Conservation (phyloP, 345 rosid species). For the Ricinus communis region DNA sequence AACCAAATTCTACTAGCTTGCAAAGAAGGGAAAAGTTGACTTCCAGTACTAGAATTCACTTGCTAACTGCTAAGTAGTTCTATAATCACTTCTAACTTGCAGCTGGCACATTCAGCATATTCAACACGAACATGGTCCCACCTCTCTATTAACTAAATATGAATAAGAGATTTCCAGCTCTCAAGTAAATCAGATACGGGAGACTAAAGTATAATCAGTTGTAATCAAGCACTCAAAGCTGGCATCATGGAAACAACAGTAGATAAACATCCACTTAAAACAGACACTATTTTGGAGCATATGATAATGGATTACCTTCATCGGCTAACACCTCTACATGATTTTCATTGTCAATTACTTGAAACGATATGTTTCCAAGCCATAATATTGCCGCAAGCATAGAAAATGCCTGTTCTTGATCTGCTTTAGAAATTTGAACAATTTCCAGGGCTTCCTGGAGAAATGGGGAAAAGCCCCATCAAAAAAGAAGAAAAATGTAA, state of each 20-base stretch:
- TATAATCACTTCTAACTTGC: background rate
- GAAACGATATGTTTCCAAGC: constrained; percentile 86
- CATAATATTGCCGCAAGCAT: constrained; percentile 88
- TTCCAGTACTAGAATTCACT: background rate
- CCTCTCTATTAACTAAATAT: background rate
- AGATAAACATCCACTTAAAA: background rate
- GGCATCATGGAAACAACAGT: background rate
- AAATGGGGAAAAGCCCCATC: constrained; percentile 18
- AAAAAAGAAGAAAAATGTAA: constrained; percentile 8
- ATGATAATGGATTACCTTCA: constrained; percentile 57
- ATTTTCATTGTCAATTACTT: constrained; percentile 68
- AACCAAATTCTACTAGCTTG: constrained; percentile 1
- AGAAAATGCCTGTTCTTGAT: constrained; percentile 72
- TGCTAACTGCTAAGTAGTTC: background rate
- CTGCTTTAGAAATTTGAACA: constrained; percentile 65
- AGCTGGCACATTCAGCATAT: background rate
- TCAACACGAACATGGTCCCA: background rate
- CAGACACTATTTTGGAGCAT: constrained; percentile 10
- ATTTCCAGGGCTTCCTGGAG: constrained; percentile 74
- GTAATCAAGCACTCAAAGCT: background rate
- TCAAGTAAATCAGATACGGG: background rate
- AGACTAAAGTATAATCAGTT: background rate
- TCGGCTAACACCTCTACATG: constrained; percentile 75
- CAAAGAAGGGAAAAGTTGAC: background rate
- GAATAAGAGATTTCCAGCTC: background rate